These are phyloP conservation scores for Monosporascus sp. DNA, from an alignment of 2,329 filamentous ascomycete genomes.

Conservation along the genomic window DNA sequence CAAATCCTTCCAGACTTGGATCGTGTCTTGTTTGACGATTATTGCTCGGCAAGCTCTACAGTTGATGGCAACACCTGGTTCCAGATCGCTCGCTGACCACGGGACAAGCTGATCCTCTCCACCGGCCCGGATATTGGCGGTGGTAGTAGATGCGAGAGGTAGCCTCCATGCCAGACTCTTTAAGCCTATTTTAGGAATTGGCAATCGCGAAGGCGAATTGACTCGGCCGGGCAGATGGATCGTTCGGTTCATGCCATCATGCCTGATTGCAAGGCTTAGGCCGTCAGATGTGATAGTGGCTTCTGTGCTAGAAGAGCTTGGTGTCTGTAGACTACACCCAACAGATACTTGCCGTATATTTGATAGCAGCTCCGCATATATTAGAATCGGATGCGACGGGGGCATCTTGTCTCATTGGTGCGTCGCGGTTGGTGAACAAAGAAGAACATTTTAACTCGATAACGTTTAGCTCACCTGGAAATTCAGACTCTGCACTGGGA, in stretches of 20 bases:
- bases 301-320: constrained; percentile 36
- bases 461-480: too few relatives aligned
- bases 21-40: constrained; percentile 33
- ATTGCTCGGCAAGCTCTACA: constrained; percentile 36
- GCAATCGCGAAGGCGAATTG: constrained; percentile 29
- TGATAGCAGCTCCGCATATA: constrained; percentile 62
- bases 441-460: not conserved
- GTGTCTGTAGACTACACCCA: constrained; percentile 44
- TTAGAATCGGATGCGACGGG: constrained; percentile 21
- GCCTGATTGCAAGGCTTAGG: constrained; percentile 40
- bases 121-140: constrained; percentile 6
- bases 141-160: constrained; percentile 27
- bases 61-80: constrained; percentile 31
- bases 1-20: constrained; percentile 77
- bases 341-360: constrained; percentile 63
- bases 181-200: constrained; percentile 28
- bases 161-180: constrained; percentile 50
- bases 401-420: constrained; percentile 14
- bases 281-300: constrained; percentile 42
- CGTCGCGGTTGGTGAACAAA: constrained; percentile 1
- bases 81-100: constrained; percentile 52
- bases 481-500: not conserved
- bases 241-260: constrained; percentile 36
- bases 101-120: constrained; percentile 39
- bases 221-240: constrained; percentile 39